Base-by-base conservation (phyloP, 495 filamentous ascomycete species). In the Aspergillus diversus region DNA sequence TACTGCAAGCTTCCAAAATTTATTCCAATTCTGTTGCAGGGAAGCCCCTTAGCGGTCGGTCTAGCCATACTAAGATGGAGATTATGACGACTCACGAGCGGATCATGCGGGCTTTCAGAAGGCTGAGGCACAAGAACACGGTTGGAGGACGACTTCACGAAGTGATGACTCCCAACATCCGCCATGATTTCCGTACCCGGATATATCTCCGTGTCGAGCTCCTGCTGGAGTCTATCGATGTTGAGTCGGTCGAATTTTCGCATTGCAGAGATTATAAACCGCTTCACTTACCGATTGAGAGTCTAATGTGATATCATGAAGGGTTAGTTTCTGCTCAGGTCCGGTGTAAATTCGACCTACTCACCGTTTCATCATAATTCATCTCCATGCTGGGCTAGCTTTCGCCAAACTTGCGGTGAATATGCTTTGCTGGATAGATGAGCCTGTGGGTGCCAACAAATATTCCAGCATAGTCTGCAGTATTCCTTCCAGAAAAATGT, bases 171-270 rank as follows among this genome's bases (percentile, higher is more conserved):
- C 33, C 85, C 86, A 46, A 87, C 77, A 69, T 85, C 83, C 48
- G 75, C 70, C 86, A 87, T 88, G 70, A 87, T 81, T 73, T 88
- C 86, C 15, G 86, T 88, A 4, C 86, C 86, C 0, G 86, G 86
- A 43, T 85, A 77, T 55, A 89, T 84, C 61, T 83, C 79, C 33
- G 77, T 79, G 21, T 83, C 70, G 54, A 88, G 77, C 75, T 83
- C 80, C 52, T 75, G 66, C 68, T 83, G 81, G 48, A 75, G 64
- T 33, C 71, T 75, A 57, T 46, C 46, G 12, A n/a, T 4, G 37
- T 21, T 69, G 35, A 66, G 66, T 31, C 49, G 5, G 8, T 43
- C 33, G 32, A 55, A 17, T n/a, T 31, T 1, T 46, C 13, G 4
- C 16, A 27, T 7, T 9, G 15, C 16, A 11, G 4, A 4, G 46